These are phyloP conservation scores for Elsinoe perseae DNA, from an alignment of 2,329 filamentous ascomycete genomes.

Conservation along the genomic window DNA sequence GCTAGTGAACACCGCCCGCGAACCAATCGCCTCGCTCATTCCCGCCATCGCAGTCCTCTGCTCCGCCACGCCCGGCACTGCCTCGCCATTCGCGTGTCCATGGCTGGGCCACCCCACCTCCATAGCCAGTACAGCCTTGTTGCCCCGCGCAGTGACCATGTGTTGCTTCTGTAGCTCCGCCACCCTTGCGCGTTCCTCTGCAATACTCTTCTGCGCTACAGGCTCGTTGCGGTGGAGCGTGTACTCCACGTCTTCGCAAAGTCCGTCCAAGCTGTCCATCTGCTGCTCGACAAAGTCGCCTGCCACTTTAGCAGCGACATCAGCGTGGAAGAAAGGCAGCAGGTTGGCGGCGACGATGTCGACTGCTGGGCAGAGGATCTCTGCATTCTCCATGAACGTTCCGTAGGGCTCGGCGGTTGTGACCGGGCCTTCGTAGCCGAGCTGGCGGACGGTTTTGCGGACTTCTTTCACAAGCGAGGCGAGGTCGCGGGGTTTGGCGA, in stretches of 20 bases:
- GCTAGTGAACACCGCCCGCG: constrained; percentile 72
- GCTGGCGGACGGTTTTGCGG: constrained; percentile 2
- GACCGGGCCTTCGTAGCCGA: constrained; percentile 58
- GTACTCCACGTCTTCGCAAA: constrained; percentile 51
- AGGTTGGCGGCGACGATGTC: constrained; percentile 81
- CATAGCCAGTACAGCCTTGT: constrained; percentile 67
- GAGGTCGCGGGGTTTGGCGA: constrained; percentile 57
- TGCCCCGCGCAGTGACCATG: neutral
- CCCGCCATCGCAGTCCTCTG: constrained; percentile 65
- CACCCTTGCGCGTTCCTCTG: neutral
- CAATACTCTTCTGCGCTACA: neutral
- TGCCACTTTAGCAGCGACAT: constrained; percentile 54
- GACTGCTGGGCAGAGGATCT: constrained; percentile 60
- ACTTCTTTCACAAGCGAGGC: constrained; percentile 31
- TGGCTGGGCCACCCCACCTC: constrained; percentile 83
- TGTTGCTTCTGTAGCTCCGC: neutral
- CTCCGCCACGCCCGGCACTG: constrained; percentile 57
- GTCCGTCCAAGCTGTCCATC: constrained; percentile 59
- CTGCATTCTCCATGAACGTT: constrained; percentile 59
- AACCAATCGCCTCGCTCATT: constrained; percentile 59
- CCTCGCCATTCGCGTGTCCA: constrained; percentile 63
- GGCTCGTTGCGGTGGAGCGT: neutral
- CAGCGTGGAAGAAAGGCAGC: constrained; percentile 87
- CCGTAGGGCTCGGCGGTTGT: constrained; percentile 83
- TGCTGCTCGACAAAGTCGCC: constrained; percentile 69